phyloP scores from a whole-genome alignment of 208 protist species.

The Leishmania arabica region DNA sequence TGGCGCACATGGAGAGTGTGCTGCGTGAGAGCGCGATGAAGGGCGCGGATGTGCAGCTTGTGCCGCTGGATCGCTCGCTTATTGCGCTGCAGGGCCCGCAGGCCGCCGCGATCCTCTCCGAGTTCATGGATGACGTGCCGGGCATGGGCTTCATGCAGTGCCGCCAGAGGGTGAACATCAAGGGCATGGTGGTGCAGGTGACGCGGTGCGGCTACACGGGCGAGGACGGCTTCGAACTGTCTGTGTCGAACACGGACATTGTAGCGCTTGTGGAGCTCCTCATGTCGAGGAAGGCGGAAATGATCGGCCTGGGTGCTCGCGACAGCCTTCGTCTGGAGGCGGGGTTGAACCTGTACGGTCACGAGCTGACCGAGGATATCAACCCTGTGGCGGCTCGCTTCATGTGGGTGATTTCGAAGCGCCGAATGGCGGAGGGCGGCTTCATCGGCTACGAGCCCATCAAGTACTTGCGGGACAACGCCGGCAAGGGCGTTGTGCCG shows the following conservation, averaged over 20 bases:
- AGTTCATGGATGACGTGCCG: slow-evolving; percentile 30
- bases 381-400: slow-evolving; percentile 95
- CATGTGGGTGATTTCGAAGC: slow-evolving; percentile 96
- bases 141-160: slow-evolving; percentile 89
- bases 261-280: slow-evolving; percentile 62
- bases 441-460: slow-evolving; percentile 94
- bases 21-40: slow-evolving; percentile 43
- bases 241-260: slow-evolving; percentile 47
- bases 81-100: slow-evolving; percentile 95
- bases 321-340: slow-evolving; percentile 97
- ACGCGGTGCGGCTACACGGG: slow-evolving; percentile 98
- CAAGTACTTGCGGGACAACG: slow-evolving; percentile 43
- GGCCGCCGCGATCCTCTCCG: slow-evolving; percentile 60
- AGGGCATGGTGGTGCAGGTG: slow-evolving; percentile 56
- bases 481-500: slow-evolving; percentile 45
- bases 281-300: slow-evolving; percentile 43
- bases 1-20: slow-evolving; percentile 74
- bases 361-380: slow-evolving; percentile 96
- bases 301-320: slow-evolving; percentile 94
- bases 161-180: slow-evolving; percentile 41
- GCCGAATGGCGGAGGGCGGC: slow-evolving; percentile 90
- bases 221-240: slow-evolving; percentile 99
- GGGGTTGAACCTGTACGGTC: slow-evolving; percentile 98
- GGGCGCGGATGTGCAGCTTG: slow-evolving; percentile 79
- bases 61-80: slow-evolving; percentile 77